These are phyloP conservation scores for Saccharomyces pastorianus DNA, from an alignment of 1,139 yeast species.

Conservation along the genomic window DNA sequence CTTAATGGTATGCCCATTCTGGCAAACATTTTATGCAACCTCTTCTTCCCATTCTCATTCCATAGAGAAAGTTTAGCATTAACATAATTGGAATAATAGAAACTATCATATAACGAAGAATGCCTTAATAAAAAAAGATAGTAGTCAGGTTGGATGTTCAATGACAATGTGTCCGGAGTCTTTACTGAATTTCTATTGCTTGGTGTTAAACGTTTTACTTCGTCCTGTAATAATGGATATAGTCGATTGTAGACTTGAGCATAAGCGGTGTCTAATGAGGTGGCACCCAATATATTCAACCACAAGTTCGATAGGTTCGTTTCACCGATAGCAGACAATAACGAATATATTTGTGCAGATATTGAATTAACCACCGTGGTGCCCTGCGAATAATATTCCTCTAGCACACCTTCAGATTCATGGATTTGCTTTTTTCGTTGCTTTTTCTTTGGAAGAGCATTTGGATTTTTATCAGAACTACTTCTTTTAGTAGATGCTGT, in stretches of 20 bases:
- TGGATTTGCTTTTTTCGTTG: slow-evolving; percentile 33
- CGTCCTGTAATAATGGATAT: slow-evolving; percentile 72
- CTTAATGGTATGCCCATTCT: slow-evolving; percentile 90
- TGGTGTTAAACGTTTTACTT: slow-evolving; percentile 63
- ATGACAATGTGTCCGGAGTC: slow-evolving; percentile 51
- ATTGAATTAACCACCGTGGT: slow-evolving; percentile 69
- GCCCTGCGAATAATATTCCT: slow-evolving; percentile 73
- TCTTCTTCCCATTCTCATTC: slow-evolving; percentile 86
- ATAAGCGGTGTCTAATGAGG: slow-evolving; percentile 66
- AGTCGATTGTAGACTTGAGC: slow-evolving; percentile 70
- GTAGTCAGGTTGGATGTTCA: slow-evolving; percentile 77
- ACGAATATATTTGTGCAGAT: slow-evolving; percentile 70
- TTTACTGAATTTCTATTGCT: slow-evolving; percentile 20
- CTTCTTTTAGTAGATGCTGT: slow-evolving; percentile 11
- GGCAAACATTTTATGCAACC: slow-evolving; percentile 85
- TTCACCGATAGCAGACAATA: slow-evolving; percentile 73
- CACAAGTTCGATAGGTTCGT: slow-evolving; percentile 66
- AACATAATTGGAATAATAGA: slow-evolving; percentile 81
- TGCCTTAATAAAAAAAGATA: slow-evolving; percentile 80
- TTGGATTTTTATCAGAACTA: slow-evolving; percentile 25
- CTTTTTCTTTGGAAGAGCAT: slow-evolving; percentile 23
- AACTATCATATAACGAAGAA: slow-evolving; percentile 88
- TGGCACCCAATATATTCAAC: slow-evolving; percentile 84
- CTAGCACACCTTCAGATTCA: slow-evolving; percentile 49
- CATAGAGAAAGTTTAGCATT: slow-evolving; percentile 81